Evolutionary conservation across 495 filamentous ascomycete genomes (phyloP), one percentile per base, ranked within the genome.

Genomic region (Aspergillus cavernicola): DNA sequence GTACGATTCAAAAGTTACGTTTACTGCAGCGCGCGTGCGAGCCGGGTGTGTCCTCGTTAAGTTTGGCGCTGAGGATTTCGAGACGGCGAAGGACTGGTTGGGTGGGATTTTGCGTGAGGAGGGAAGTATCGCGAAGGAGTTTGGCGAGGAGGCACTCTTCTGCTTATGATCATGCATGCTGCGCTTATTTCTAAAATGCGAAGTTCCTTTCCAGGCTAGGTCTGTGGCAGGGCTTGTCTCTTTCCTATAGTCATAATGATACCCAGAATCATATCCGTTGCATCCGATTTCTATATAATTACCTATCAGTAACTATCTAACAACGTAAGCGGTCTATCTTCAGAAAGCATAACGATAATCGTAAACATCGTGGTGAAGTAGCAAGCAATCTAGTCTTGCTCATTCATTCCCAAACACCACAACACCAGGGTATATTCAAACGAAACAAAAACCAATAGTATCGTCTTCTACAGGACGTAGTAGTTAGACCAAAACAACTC

Each of bases 21-120:
- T 92, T 90, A 96, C 90, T 18, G 91, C 89, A 13, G 87, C 91
- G 19, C 79, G 78, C 29, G 83, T 95, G 23, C 79, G 92, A 7
- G 73, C 69, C 8, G 90, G 89, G 1, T 95, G 89, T 58, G 84
- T 92, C 8, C 76, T 97, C 18, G 85, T 97, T 20, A 98, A 97
- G 71, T 93, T 97, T 64, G 80, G 79, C 4, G 85, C 84, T 1
- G 67, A 62, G 55, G 78, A 79, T 39, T 76, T 86, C 29, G 83
- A 88, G 51, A 78, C 82, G 1, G 84, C 80, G 31, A 79, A 77
- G 55, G 64, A 70, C 35, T 89, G 86, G 83, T 61, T 88, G 41
- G 75, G 73, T 15, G 66, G 63, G 5, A 70, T 88, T 57, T 60
- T 89, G 28, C 68, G 65, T 20, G 70, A 79, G 42, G 82, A 86